Evolutionary conservation across 805 yeast species (phyloP), one percentile per base, ranked within the genome.

Genomic region (Candida boidinii): DNA sequence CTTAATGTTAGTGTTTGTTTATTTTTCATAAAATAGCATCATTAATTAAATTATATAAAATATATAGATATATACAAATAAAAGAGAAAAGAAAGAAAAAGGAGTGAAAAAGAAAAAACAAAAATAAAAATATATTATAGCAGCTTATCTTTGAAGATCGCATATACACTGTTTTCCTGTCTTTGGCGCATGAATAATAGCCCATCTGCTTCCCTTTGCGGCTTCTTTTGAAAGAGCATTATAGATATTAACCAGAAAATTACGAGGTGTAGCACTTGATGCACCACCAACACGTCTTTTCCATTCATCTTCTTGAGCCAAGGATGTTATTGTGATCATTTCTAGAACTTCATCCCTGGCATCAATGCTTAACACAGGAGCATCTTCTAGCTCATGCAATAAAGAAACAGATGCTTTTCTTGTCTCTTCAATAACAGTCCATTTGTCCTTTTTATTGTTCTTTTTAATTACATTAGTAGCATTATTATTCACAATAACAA

Each of bases 341-440:
- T 87, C 90, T 39, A 92, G 54, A 2, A 85, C 82, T 39, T 87
- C 96, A 44, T 85, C 95, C 39, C 79, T 68, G 4, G 73, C 76
- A 50, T 90, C 97, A 22, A 90, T 73, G 0, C 81, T 72, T 29
- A 87, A 65, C 1, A 90, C 71, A 0, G 96, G 90, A 0, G 92
- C 79, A 16, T 61, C 56, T 5, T 16, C 13, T 25, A 90, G 53
- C 9, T 63, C 66, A 31, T 68, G 66, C 26, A 86, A 50, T 29
- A 79, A 61, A 3, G 59, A 50, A 1, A 68, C 66, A 0, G 83
- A 67, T 0, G 82, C 81, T 34, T 70, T 66, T 39, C 71, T 72
- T 0, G 94, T 73, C 34, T 73, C 77, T 39, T 83, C 86, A 38
- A 85, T 95, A 26, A 75, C 54, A 13, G 76, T 75, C 85, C 81